Evolutionary conservation across 2,329 filamentous ascomycete species (phyloP).

Genomic region (Colletotrichum plurivorum): DNA sequence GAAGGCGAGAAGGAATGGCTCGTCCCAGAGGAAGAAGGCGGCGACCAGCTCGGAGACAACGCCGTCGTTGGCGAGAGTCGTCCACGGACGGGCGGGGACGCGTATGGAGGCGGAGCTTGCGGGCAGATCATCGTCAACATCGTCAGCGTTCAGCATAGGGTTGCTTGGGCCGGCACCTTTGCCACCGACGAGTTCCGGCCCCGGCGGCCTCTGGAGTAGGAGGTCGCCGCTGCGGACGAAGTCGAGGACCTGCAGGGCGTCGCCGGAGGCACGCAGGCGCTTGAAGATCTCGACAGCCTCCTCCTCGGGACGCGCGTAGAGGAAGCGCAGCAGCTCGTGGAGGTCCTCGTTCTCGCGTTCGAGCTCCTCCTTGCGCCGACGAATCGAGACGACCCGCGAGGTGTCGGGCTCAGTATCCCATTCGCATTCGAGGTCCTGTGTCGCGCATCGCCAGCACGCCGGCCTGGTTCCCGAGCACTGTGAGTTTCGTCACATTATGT

Average conservation of each 20-base stretch:
- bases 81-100: neutral
- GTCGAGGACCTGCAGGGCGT: conserved; percentile 3
- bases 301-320: neutral
- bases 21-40: conserved; percentile 9
- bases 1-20: conserved; percentile 4
- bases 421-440: conserved; percentile 1
- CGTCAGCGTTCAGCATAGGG: neutral
- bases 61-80: neutral
- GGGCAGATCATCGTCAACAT: neutral
- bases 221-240: conserved; percentile 18
- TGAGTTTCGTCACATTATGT: too few relatives aligned
- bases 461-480: conserved; percentile 13
- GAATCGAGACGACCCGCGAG: conserved; percentile 2
- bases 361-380: conserved; percentile 19
- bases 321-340: conserved; percentile 1
- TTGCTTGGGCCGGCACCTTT: neutral
- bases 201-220: conserved; percentile 3
- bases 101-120: neutral
- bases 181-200: neutral
- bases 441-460: neutral
- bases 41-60: conserved; percentile 1
- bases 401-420: conserved; percentile 27
- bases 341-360: conserved; percentile 31
- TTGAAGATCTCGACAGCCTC: conserved; percentile 9
- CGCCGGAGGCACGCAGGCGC: conserved; percentile 3